Evolutionary conservation across 257 asterid genomes (phyloP), one percentile per base, ranked within the genome.

Genomic region (Penstemon eatonii): DNA sequence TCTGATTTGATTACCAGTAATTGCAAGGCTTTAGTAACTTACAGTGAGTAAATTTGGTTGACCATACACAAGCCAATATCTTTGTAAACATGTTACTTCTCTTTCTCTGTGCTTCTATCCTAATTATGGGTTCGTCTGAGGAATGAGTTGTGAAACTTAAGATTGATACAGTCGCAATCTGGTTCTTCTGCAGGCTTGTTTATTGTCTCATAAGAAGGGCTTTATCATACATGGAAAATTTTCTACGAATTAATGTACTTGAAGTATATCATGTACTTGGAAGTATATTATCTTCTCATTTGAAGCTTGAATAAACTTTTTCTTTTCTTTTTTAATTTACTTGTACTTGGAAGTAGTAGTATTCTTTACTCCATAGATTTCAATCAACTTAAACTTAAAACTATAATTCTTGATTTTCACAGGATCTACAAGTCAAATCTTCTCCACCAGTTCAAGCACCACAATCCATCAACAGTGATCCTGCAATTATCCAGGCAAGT

Each of bases 401-500:
- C 59, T n/a, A 19, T 53, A 33, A 5, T 13, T 57, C 69, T 46
- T 62, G 33, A 8, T 55, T 50, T 55, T 33, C 63, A 38, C 96
- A 94, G 99, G 99, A 94, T 80, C 85, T 94, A 61, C 97, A 94
- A 67, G 99, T 94, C 40, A 94, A 91, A 79, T 79, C 96, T 76
- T 87, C 99, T 61, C 95, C 97, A 18, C 96, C 95, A 69, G 87
- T 82, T 73, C 97, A 88, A 72, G 53, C 33, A 25, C 33, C 33
- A 25, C 33, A 25, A 3, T 70, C 89, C 59, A 79, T 91, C 58
- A 80, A 86, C 79, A 89, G 75, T 19, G 99, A 94, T 79, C 99
- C 99, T 49, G 97, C 99, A 52, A 94, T 94, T 69, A 91, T 94
- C 74, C 99, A 94, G 93, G 99, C 81, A 82, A 72, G 89, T 73